Conservation (phyloP, 192 early-diverging fungal genomes). For the Backusella macrospora region DNA sequence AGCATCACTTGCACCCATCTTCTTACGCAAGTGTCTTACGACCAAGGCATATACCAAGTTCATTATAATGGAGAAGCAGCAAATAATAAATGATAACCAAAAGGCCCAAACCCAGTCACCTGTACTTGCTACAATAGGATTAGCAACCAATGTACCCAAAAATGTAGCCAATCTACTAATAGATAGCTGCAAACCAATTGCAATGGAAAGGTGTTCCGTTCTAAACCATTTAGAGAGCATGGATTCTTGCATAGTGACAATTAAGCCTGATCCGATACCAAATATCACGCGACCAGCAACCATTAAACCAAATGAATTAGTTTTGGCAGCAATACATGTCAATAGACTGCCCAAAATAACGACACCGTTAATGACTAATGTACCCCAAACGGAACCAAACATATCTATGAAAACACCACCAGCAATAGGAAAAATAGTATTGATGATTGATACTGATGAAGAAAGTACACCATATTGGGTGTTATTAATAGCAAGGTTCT, state of each 20-base stretch:
- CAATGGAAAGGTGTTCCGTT: slow-evolving; percentile 66
- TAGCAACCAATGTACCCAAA: slow-evolving; percentile 65
- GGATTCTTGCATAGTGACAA: slow-evolving; percentile 78
- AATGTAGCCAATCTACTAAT: slow-evolving; percentile 74
- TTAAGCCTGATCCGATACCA: slow-evolving; percentile 71
- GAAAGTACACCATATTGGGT: slow-evolving; percentile 66
- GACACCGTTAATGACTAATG: slow-evolving; percentile 54
- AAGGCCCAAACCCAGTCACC: slow-evolving; percentile 49
- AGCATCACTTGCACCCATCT: neutral
- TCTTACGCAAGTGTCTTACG: slow-evolving; percentile 48
- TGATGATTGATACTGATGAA: slow-evolving; percentile 62
- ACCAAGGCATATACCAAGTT: slow-evolving; percentile 68
- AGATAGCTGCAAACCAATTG: slow-evolving; percentile 72
- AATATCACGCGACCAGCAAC: slow-evolving; percentile 56
- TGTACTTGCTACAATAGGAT: slow-evolving; percentile 54
- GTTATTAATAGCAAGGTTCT: slow-evolving; percentile 59
- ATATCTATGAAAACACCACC: slow-evolving; percentile 64
- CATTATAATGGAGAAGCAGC: slow-evolving; percentile 65
- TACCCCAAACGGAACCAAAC: slow-evolving; percentile 62
- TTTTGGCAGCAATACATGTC: slow-evolving; percentile 52
- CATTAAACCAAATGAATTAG: slow-evolving; percentile 53
- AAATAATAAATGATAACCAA: slow-evolving; percentile 60
- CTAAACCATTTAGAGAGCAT: slow-evolving; percentile 77
- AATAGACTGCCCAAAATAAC: slow-evolving; percentile 61
- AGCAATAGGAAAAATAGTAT: slow-evolving; percentile 58